Base-by-base conservation (phyloP, 2,329 filamentous ascomycete species). In the Penicillium crustosum region DNA sequence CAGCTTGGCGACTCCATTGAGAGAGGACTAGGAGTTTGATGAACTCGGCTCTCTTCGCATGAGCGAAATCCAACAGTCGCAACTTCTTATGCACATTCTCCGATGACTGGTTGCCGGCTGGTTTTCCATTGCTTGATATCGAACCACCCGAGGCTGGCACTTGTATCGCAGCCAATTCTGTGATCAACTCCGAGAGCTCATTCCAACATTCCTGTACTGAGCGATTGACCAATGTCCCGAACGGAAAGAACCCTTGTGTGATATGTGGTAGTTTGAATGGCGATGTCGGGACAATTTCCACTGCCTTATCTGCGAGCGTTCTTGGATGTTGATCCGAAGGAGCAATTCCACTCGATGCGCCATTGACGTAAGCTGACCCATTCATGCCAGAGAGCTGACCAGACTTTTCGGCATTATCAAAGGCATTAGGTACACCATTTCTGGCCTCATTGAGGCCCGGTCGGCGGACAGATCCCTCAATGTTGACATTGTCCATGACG, bases 21-120 rank as follows among this genome's bases (percentile, higher is more conserved):
- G 89, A 87, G 47, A 99, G 87, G 23, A 99, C 91, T 21, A 97
- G 81, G 8, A 93, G 85, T 77, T 99, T 97, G 73, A 96, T 91
- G 81, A 95, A 97, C 77, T 91, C 91, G 31, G 88, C 86, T 69
- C 96, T 88, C 68, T 89, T 86, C 23, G 86, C 84, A 71, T 93
- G 88, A 9, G 89, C 86, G 77, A 94, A 96, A 43, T 89, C 85
- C 58, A 96, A 76, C 53, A 97, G 74, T 36, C 81, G 77, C 29
- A 85, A 77, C 75, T 96, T 97, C 77, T 96, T 96, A 33, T 83
- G 80, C 13, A 90, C 69, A 68, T 91, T 93, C 59, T 88, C 86
- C 13, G 70, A 61, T 7, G 72, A 72, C 54, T 76, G 75, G 50
- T 75, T 77, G 12, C 73, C 73, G 0, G 59, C 44, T 19, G 61